phyloP scores from a whole-genome alignment of 306 rosid species.

The Cyclanthera cordifolia region DNA sequence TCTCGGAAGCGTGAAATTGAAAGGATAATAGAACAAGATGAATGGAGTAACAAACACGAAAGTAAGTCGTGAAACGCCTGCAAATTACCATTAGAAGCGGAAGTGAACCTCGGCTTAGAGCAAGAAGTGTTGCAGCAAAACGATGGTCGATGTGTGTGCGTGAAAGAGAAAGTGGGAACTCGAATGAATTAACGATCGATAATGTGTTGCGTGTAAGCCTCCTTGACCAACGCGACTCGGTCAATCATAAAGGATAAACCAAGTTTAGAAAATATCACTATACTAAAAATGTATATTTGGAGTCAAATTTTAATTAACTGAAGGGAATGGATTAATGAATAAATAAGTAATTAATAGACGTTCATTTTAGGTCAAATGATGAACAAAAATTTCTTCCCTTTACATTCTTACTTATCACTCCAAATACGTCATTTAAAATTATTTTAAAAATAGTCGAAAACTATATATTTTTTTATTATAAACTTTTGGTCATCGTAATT shows the following conservation, averaged over 20 bases:
- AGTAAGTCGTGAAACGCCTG: not conserved
- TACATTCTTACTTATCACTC: no score
- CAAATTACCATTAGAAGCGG: conserved; percentile 13
- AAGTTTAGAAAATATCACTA: no score
- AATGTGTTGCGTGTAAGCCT: not conserved
- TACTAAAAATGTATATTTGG: no score
- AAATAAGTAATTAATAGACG: no score
- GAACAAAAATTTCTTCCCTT: no score
- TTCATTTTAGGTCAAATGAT: no score
- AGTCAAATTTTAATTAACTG: no score
- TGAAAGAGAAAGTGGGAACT: not conserved
- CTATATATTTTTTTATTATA: no score
- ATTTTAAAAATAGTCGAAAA: no score
- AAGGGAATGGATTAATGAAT: no score
- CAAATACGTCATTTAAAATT: no score
- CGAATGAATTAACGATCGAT: not conserved
- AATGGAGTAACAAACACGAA: not conserved
- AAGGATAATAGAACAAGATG: not conserved
- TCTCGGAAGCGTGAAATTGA: not conserved
- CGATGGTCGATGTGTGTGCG: not conserved
- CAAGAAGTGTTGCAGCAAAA: not conserved
- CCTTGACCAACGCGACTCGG: not conserved
- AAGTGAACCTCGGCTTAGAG: not conserved
- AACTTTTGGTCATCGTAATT: no score
- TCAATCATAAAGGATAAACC: not conserved